These are phyloP conservation scores for Skeletonema marinoi DNA, from an alignment of 108 stramenopile genomes.

Conservation along the genomic window DNA sequence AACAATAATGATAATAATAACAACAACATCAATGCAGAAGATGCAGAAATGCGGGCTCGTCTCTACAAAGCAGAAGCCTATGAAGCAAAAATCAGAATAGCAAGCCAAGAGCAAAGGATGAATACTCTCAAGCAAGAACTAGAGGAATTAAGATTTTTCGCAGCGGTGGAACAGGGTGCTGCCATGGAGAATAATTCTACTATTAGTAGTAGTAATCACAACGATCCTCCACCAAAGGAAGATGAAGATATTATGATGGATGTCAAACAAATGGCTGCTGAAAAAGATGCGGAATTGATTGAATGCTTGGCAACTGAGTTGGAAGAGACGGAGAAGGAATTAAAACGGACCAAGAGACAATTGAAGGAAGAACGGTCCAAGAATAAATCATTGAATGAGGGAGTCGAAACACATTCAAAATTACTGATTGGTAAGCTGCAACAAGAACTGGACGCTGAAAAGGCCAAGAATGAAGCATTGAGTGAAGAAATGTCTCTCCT, in stretches of 20 bases:
- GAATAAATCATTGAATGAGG: background rate
- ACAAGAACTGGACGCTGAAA: background rate
- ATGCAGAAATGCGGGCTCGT: constrained; percentile 12
- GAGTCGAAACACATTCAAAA: background rate
- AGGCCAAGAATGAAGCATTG: background rate
- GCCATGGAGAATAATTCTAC: background rate
- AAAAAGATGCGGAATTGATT: constrained; percentile 30
- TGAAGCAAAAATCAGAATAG: constrained; percentile 28
- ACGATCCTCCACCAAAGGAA: background rate
- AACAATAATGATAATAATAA: background rate
- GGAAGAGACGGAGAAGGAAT: constrained; percentile 15
- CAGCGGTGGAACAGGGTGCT: background rate
- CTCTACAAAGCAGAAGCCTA: constrained; percentile 40
- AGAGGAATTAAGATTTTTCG: constrained; percentile 23
- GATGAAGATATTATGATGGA: background rate
- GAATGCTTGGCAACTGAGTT: constrained; percentile 33
- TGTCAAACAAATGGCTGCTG: background rate
- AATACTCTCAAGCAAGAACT: constrained; percentile 28
- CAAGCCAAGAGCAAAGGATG: constrained; percentile 29
- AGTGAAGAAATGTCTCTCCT: background rate
- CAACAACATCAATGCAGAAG: background rate
- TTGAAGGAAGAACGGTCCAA: constrained; percentile 1
- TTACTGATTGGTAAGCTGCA: background rate
- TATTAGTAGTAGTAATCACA: background rate
- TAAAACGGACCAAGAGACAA: background rate